A percentile compares a stretch with the other conserved stretches of the same genome.
phyloP scores from a whole-genome alignment of 129 eudicot genomes.

The Dittrichia graveolens region DNA sequence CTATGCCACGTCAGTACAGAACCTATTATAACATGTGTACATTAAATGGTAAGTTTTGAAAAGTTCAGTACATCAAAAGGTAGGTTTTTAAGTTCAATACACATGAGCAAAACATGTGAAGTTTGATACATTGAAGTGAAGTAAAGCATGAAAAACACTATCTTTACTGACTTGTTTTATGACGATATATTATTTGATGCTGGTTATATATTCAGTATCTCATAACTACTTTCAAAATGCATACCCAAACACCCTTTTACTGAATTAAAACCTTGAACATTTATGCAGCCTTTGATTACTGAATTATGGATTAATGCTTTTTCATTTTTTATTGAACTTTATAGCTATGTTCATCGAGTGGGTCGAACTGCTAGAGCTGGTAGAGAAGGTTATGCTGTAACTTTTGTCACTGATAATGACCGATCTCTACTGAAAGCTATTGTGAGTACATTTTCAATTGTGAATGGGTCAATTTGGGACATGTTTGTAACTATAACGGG shows the following conservation, averaged over 20 bases:
- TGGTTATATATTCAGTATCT: background rate
- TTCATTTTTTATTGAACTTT: background rate
- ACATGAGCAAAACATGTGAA: too few relatives aligned
- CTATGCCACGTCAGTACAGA: too few relatives aligned
- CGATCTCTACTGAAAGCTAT: slow-evolving; percentile 85
- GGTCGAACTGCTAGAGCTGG: slow-evolving; percentile 99
- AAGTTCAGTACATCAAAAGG: too few relatives aligned
- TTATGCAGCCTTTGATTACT: slow-evolving; percentile 5
- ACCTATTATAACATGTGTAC: too few relatives aligned
- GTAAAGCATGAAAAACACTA: background rate
- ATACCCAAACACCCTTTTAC: background rate
- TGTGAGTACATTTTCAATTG: slow-evolving; percentile 45
- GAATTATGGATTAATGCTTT: slow-evolving; percentile 1
- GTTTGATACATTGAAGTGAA: background rate
- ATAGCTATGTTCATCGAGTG: slow-evolving; percentile 94
- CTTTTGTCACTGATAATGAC: slow-evolving; percentile 92
- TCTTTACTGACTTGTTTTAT: background rate
- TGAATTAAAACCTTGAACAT: too few relatives aligned
- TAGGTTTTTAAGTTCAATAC: too few relatives aligned
- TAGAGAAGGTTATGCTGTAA: slow-evolving; percentile 88
- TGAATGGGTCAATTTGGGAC: too few relatives aligned
- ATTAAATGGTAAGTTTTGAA: too few relatives aligned
- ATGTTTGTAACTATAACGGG: too few relatives aligned
- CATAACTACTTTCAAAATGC: background rate
- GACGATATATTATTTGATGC: background rate